Percentiles rank a stretch among this genome's conserved stretches.
Evolutionary conservation across 352 stramenopile genomes (phyloP).

Genomic region (Phytopythium boreale): DNA sequence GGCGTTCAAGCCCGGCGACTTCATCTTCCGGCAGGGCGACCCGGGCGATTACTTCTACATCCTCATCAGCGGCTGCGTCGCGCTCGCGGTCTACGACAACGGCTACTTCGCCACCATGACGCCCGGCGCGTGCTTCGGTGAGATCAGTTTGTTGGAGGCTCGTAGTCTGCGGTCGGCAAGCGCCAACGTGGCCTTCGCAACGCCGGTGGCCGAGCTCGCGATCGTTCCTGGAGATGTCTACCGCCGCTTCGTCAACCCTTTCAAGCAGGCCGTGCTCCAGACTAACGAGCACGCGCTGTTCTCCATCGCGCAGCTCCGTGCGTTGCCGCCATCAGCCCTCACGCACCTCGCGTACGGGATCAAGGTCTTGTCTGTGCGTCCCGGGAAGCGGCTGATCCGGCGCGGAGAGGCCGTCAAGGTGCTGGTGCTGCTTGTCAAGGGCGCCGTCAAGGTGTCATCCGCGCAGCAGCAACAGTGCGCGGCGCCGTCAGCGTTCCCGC

Average conservation of each 20-base stretch:
- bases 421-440: slow-evolving; percentile 58
- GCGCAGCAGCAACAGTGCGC: background rate
- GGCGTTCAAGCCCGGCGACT: slow-evolving; percentile 39
- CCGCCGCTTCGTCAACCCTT: slow-evolving; percentile 59
- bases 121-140: slow-evolving; percentile 61
- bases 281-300: slow-evolving; percentile 52
- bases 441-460: slow-evolving; percentile 64
- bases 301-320: slow-evolving; percentile 43
- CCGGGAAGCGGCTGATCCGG: slow-evolving; percentile 40
- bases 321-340: slow-evolving; percentile 40
- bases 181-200: slow-evolving; percentile 58
- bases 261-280: slow-evolving; percentile 65
- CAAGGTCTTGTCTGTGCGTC: slow-evolving; percentile 38
- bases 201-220: slow-evolving; percentile 44
- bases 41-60: slow-evolving; percentile 71
- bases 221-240: slow-evolving; percentile 64
- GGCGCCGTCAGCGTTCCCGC: background rate
- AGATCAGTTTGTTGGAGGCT: slow-evolving; percentile 65
- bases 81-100: slow-evolving; percentile 59
- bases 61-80: slow-evolving; percentile 59
- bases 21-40: slow-evolving; percentile 73
- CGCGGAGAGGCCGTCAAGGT: slow-evolving; percentile 56
- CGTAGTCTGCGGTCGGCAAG: slow-evolving; percentile 51
- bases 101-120: slow-evolving; percentile 70
- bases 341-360: slow-evolving; percentile 68